phyloP scores from a whole-genome alignment of 805 yeast species.

The Torulaspora delbrueckii region DNA sequence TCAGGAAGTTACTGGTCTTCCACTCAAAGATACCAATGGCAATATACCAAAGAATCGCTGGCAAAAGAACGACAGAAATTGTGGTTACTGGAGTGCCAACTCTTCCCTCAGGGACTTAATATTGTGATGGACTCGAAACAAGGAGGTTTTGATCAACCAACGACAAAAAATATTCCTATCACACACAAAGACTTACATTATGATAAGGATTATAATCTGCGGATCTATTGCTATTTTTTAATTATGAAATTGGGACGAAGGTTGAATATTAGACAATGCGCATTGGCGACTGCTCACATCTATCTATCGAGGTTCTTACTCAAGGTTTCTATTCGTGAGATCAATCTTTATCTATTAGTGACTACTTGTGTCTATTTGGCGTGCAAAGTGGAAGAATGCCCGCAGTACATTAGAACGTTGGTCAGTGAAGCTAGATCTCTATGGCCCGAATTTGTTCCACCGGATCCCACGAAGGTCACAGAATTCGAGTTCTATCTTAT shows the following conservation, averaged over 20 bases:
- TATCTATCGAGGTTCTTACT: conserved; percentile 75
- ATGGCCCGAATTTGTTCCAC: conserved; percentile 95
- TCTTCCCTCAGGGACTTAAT: conserved; percentile 34
- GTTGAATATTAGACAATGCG: conserved; percentile 72
- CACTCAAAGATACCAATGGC: conserved; percentile 79
- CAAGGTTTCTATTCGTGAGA: conserved; percentile 67
- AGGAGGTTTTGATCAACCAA: conserved; percentile 24
- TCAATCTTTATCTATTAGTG: conserved; percentile 73
- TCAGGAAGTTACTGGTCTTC: conserved; percentile 88
- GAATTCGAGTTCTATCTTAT: conserved; percentile 93
- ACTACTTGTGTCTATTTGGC: conserved; percentile 86
- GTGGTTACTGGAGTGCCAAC: conserved; percentile 37
- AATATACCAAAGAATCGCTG: conserved; percentile 60
- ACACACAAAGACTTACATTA: conserved; percentile 40
- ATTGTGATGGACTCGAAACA: conserved; percentile 33
- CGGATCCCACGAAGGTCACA: conserved; percentile 84
- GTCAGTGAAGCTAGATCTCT: conserved; percentile 78
- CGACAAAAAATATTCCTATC: conserved; percentile 39
- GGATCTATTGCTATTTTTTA: conserved; percentile 74
- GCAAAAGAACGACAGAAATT: conserved; percentile 40
- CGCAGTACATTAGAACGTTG: conserved; percentile 83
- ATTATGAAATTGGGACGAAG: conserved; percentile 75
- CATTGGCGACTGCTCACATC: conserved; percentile 83
- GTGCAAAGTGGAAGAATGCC: conserved; percentile 92
- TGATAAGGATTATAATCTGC: conserved; percentile 52